Evolutionary conservation across 257 asterid genomes (phyloP), one percentile per base, ranked within the genome.

Genomic region (Solanum gandarillasii): DNA sequence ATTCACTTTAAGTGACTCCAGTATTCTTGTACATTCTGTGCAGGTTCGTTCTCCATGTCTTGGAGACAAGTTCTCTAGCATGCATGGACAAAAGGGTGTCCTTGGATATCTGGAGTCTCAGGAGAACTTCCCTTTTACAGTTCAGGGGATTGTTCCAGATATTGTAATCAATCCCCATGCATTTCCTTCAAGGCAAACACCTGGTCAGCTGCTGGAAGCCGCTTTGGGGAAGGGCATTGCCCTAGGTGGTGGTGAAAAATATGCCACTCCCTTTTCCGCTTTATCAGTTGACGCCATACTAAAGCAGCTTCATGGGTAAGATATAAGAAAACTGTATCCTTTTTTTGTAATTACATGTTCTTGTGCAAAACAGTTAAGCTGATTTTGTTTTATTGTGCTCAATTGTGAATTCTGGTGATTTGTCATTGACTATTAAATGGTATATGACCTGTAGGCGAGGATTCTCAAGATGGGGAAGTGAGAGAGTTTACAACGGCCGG

Each of bases 61-160:
- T 14, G 99, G 99, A 32, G 99, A 96, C 91, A 97, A 97, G 87
- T 97, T 97, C 84, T 96, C 98, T 1, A 97, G 99, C 92, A 97
- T 97, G 99, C 99, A 97, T 84, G 99, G 99, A 75, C 99, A 97
- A 90, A 97, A 97, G 91, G 99, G 99, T 83, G 99, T 97, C 76
- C 89, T 97, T 58, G 99, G 99, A 52, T 95, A 92, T 89, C 92
- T 96, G 88, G 99, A 97, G 85, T 94, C 94, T 52, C 99, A 96
- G 86, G 99, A 96, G 89, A 97, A 96, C 89, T 96, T 96, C 87
- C 98, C 99, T 46, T 97, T 97, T 86, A 96, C 98, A 5, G 90
- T 65, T 87, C 94, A 96, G 84, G 99, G 99, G 78, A 91, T 97
- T 71, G 99, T 96, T 87, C 99, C 99, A 7, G 99, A 97, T 87